Base-by-base conservation (phyloP, 106 monocot species). In the Dactylorhiza incarnata region DNA sequence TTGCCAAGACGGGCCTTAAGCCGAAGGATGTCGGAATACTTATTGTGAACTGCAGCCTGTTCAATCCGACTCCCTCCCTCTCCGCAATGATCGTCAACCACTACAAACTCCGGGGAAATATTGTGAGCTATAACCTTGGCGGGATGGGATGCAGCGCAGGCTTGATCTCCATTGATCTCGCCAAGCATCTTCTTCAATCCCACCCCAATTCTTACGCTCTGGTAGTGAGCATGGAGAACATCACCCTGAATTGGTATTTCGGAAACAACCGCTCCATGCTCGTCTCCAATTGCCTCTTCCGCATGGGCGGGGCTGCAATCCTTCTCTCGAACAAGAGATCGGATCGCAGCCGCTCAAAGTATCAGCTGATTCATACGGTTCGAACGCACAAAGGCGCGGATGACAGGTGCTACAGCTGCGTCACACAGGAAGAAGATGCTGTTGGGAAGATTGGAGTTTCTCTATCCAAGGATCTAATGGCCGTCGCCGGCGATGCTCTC, bases 141-240 rank as follows among this genome's bases (percentile, higher is more conserved):
- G 76, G 76, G 2, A 76, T 76, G 76, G 76, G 76, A 1, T 76
- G 76, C 17, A 76, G 76, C 5, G 76, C 76, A 48, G 76, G 76
- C 50, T 46, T 76, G 6, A 76, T 76, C 66, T 76, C 66, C 49
- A 76, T 76, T n/a, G 76, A 76, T 67, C 76, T 76, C 15, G 76
- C 76, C 13, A 76, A 76, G 76, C 48, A 76, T 5, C 76, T 76
- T 9, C 76, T 76, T 43, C 62, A 67, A 50, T 15, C 45, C 14
- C 67, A 76, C 14, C 25, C 76, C 49, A 76, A 76, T 50, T 24
- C 76, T 9, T 76, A 76, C n/a, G 76, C 76, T 48, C 37, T 76
- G 49, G 76, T 76, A 37, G 49, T 76, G 49, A 76, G 76, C 63
- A 76, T n/a, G 76, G 76, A 76, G 76, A 76, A 67, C 49, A 76